phyloP scores from a whole-genome alignment of 139 green algal genomes.

The Zygnema circumcarinatum region DNA sequence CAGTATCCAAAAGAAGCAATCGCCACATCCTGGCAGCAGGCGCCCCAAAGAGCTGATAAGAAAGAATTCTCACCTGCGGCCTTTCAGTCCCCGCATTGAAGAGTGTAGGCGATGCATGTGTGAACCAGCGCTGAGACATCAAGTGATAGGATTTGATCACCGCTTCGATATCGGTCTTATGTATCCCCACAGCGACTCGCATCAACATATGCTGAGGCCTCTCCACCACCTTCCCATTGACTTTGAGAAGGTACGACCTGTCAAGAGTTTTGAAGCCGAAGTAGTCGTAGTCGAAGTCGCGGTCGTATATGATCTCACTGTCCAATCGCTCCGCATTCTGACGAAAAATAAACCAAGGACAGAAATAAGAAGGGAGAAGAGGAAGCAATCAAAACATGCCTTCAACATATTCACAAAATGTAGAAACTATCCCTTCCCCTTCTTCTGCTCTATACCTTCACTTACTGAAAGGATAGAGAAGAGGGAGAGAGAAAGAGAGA shows the following conservation, averaged over 20 bases:
- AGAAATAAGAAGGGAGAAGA: conserved; percentile 23
- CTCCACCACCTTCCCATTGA: conserved; percentile 94
- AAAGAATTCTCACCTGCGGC: conserved; percentile 57
- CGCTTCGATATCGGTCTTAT: conserved; percentile 82
- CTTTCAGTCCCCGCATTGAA: conserved; percentile 96
- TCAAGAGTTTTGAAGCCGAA: conserved; percentile 99
- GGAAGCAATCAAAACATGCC: neutral
- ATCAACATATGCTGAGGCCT: conserved; percentile 99
- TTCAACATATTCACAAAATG: neutral
- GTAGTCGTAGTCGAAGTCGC: conserved; percentile 99
- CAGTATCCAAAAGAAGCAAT: no score
- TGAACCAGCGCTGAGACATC: conserved; percentile 72
- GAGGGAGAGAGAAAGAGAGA: neutral
- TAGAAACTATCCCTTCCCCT: no score
- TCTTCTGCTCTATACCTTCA: no score
- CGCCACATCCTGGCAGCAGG: no score
- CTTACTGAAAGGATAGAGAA: neutral
- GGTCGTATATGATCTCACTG: conserved; percentile 97
- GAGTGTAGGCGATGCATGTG: conserved; percentile 95
- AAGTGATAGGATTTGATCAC: conserved; percentile 70
- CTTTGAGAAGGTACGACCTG: conserved; percentile 95
- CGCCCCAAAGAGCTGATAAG: no score
- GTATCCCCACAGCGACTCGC: conserved; percentile 94
- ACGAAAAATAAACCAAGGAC: conserved; percentile 1
- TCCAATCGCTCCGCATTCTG: conserved; percentile 87